phyloP scores from a whole-genome alignment of 345 rosid species.

The Syzygium grande region DNA sequence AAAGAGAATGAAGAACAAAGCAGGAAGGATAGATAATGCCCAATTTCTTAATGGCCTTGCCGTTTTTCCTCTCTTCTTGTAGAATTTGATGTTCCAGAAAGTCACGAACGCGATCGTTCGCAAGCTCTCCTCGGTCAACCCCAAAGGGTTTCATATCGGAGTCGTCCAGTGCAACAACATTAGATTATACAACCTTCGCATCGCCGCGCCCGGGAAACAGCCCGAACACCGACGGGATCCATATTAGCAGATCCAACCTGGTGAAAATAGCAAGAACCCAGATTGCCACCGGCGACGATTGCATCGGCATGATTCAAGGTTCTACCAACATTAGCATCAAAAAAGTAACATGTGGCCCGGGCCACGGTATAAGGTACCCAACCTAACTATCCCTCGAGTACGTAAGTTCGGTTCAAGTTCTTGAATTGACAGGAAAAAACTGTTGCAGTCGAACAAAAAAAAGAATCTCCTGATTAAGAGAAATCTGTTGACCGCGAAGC shows the following conservation, averaged over 20 bases:
- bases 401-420: neutral
- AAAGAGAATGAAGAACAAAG: neutral
- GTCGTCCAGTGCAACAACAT: slow-evolving; percentile 28
- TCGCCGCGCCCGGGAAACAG: slow-evolving; percentile 39
- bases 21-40: neutral
- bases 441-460: neutral
- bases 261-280: slow-evolving; percentile 26
- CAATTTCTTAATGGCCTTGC: neutral
- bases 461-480: neutral
- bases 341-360: slow-evolving; percentile 60
- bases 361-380: slow-evolving; percentile 63
- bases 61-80: neutral
- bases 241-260: slow-evolving; percentile 45
- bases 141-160: slow-evolving; percentile 56
- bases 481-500: neutral
- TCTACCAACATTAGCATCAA: slow-evolving; percentile 29
- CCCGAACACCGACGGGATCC: slow-evolving; percentile 73
- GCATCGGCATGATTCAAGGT: slow-evolving; percentile 60
- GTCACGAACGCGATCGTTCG: slow-evolving; percentile 23
- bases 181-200: slow-evolving; percentile 6
- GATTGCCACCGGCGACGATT: slow-evolving; percentile 66
- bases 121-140: slow-evolving; percentile 36
- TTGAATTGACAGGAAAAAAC: neutral
- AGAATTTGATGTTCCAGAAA: slow-evolving; percentile 31
- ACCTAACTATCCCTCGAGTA: neutral